Evolutionary conservation across 768 basidiomycete genomes (phyloP).

Genomic region (Tulasnella sp.): DNA sequence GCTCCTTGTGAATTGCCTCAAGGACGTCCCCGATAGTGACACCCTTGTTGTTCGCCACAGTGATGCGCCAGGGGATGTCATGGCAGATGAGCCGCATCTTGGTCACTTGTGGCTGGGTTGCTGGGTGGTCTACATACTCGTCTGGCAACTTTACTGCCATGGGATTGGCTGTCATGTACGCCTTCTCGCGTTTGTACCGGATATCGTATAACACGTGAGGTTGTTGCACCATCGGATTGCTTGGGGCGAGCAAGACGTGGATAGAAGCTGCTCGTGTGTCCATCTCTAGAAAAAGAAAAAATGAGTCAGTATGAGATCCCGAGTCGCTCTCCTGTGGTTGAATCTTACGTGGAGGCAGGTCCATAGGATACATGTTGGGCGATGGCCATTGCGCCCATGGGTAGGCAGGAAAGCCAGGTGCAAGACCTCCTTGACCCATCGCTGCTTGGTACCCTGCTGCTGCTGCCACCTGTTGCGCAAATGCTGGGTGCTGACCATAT

Average conservation of each 20-base stretch:
- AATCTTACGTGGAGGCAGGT: background rate
- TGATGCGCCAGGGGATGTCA: slow-evolving; percentile 10
- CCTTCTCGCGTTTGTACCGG: slow-evolving; percentile 13
- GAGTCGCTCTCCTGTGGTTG: too few relatives aligned
- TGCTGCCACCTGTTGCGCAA: too few relatives aligned
- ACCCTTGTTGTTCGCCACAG: slow-evolving; percentile 6
- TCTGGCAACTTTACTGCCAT: background rate
- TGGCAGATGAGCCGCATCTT: slow-evolving; percentile 13
- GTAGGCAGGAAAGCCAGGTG: background rate
- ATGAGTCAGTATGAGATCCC: too few relatives aligned
- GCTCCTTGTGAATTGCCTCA: background rate
- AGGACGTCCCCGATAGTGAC: slow-evolving; percentile 12
- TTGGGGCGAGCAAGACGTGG: slow-evolving; percentile 6
- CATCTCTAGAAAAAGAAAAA: background rate
- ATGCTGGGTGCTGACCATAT: too few relatives aligned
- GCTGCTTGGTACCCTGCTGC: too few relatives aligned
- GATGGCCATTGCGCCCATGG: slow-evolving; percentile 12
- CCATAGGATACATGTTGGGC: slow-evolving; percentile 4
- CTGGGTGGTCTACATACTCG: background rate
- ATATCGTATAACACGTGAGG: slow-evolving; percentile 9
- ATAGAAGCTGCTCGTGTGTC: slow-evolving; percentile 1
- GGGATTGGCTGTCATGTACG: slow-evolving; percentile 1
- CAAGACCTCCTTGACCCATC: background rate
- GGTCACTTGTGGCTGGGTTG: background rate
- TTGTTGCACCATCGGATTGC: background rate